phyloP scores from a whole-genome alignment of 1,284 basidiomycete genomes.

The Agroathelia rolfsii region DNA sequence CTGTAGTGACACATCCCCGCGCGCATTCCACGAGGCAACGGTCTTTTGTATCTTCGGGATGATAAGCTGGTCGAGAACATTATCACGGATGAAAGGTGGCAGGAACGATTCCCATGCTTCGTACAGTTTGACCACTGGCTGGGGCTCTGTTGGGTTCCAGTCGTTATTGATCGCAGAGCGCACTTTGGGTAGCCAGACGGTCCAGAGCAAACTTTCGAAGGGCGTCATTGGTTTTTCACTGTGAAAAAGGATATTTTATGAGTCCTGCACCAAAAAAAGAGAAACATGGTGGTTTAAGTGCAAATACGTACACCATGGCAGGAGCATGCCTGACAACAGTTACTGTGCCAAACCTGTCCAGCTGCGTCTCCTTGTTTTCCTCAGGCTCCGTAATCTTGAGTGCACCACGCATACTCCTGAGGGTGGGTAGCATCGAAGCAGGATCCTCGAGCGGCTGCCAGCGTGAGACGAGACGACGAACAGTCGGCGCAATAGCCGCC shows the following conservation, averaged over 20 bases:
- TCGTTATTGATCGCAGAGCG: slow-evolving; percentile 87
- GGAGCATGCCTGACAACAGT: slow-evolving; percentile 23
- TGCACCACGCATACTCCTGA: slow-evolving; percentile 61
- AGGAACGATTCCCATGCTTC: slow-evolving; percentile 84
- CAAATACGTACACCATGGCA: no score
- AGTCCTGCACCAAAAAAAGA: slow-evolving; percentile 1
- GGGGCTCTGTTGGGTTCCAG: slow-evolving; percentile 72
- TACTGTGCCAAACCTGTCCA: slow-evolving; percentile 48
- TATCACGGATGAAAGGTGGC: slow-evolving; percentile 88
- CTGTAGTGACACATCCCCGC: slow-evolving; percentile 55
- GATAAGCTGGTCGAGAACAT: slow-evolving; percentile 90
- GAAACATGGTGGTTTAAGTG: no score
- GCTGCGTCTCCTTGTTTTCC: slow-evolving; percentile 30
- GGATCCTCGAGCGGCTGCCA: slow-evolving; percentile 75
- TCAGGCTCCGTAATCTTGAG: slow-evolving; percentile 46
- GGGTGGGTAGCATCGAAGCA: slow-evolving; percentile 46
- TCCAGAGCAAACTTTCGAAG: slow-evolving; percentile 92
- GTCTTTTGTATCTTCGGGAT: slow-evolving; percentile 84
- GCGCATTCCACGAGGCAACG: slow-evolving; percentile 76
- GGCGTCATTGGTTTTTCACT: slow-evolving; percentile 80
- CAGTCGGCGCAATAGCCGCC: slow-evolving; percentile 76
- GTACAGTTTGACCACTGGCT: slow-evolving; percentile 73
- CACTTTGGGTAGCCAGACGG: slow-evolving; percentile 90
- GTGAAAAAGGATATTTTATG: slow-evolving; percentile 10
- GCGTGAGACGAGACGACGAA: slow-evolving; percentile 52